Evolutionary conservation across 2,329 filamentous ascomycete species (phyloP).

Genomic region (Chlorencoelia australis): DNA sequence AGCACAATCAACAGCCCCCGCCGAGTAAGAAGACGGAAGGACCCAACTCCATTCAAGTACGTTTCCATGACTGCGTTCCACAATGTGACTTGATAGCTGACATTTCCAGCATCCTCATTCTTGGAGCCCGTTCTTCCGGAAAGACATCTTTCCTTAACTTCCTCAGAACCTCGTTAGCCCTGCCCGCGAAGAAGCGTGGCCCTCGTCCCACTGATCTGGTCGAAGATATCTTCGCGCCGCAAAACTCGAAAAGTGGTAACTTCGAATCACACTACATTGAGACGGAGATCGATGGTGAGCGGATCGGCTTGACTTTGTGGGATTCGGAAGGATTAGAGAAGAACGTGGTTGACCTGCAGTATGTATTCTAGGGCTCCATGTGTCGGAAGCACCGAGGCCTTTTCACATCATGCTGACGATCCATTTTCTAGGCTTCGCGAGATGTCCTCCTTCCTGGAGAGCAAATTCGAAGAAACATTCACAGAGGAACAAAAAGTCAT

Average conservation of each 20-base stretch:
- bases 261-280: slow-evolving; percentile 88
- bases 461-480: slow-evolving; percentile 97
- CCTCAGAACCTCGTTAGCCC: slow-evolving; percentile 72
- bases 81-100: too few relatives aligned
- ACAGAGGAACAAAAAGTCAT: slow-evolving; percentile 96
- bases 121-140: slow-evolving; percentile 78
- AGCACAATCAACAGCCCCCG: slow-evolving; percentile 90
- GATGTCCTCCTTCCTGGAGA: slow-evolving; percentile 86
- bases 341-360: slow-evolving; percentile 91
- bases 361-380: too few relatives aligned
- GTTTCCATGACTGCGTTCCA: too few relatives aligned
- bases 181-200: slow-evolving; percentile 67
- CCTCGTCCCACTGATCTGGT: slow-evolving; percentile 27
- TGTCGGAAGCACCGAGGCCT: too few relatives aligned
- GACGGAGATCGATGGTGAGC: slow-evolving; percentile 86
- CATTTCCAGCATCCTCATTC: slow-evolving; percentile 66
- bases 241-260: slow-evolving; percentile 38
- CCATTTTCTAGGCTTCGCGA: too few relatives aligned
- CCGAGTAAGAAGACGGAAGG: slow-evolving; percentile 85
- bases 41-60: slow-evolving; percentile 97
- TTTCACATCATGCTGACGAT: too few relatives aligned
- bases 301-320: slow-evolving; percentile 89
- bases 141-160: slow-evolving; percentile 98
- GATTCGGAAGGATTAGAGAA: slow-evolving; percentile 93
- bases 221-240: slow-evolving; percentile 44